Evolutionary conservation across 163 green algal genomes (phyloP).

Genomic region (Chlamydomonas reinhardtii): DNA sequence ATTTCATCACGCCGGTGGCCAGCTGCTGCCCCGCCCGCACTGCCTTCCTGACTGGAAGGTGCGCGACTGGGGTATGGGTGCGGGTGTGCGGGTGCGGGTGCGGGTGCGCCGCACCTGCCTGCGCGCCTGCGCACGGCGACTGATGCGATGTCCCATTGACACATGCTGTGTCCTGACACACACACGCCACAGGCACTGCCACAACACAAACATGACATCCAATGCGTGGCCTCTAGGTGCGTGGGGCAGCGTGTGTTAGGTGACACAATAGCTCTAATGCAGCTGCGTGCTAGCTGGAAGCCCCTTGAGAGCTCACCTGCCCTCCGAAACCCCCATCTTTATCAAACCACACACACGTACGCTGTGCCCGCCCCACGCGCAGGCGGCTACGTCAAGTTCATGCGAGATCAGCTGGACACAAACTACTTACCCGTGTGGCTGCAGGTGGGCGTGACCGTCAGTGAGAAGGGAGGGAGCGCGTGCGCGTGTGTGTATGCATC

Average conservation of each 20-base stretch:
- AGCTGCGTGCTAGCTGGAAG: no score
- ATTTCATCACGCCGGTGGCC: slow-evolving; percentile 8
- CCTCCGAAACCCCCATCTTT: no score
- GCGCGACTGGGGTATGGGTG: neutral
- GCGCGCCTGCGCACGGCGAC: no score
- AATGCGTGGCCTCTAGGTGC: slow-evolving; percentile 7
- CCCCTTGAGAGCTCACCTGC: no score
- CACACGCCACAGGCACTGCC: neutral
- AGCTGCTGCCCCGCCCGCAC: slow-evolving; percentile 24
- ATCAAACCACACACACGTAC: no score
- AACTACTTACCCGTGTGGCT: slow-evolving; percentile 20
- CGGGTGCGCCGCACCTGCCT: neutral
- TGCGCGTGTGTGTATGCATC: neutral
- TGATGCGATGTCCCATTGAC: no score
- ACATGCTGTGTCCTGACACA: no score
- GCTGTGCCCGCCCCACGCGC: neutral
- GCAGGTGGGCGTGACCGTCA: no score
- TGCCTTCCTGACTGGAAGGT: slow-evolving; percentile 3
- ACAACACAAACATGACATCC: slow-evolving; percentile 37
- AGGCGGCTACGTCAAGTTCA: slow-evolving; percentile 27
- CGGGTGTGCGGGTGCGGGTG: neutral
- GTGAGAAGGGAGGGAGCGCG: no score
- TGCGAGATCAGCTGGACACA: neutral
- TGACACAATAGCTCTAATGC: no score
- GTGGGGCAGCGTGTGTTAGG: neutral